Evolutionary conservation across 441 rosid genomes (phyloP).

Genomic region (Euphorbia corollata): DNA sequence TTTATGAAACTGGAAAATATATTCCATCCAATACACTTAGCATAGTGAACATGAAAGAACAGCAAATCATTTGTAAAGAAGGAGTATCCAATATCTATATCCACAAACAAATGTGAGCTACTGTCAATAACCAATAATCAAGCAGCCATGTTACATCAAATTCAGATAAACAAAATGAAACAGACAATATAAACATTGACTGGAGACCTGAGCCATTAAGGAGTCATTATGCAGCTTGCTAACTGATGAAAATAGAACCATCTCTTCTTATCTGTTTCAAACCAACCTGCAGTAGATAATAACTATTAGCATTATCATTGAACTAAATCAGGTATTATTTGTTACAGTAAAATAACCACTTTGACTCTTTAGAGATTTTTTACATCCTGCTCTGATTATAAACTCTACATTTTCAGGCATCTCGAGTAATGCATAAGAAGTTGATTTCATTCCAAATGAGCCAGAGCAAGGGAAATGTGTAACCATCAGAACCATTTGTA

Average conservation of each 20-base stretch:
- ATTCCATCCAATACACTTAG: neutral
- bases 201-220: constrained; percentile 69
- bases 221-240: constrained; percentile 43
- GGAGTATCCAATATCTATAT: neutral
- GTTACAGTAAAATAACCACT: neutral
- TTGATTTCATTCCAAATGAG: too few relatives aligned
- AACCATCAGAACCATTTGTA: too few relatives aligned
- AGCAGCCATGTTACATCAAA: neutral
- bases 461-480: too few relatives aligned
- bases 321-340: neutral
- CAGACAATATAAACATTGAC: neutral
- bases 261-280: constrained; percentile 37
- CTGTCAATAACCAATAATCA: neutral
- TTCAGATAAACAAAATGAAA: neutral
- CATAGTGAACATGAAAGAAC: neutral
- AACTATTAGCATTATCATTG: neutral
- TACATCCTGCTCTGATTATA: too few relatives aligned
- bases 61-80: neutral
- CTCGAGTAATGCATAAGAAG: neutral
- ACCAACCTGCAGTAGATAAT: constrained; percentile 32
- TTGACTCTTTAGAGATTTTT: neutral
- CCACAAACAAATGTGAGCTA: neutral
- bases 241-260: constrained; percentile 33
- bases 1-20: neutral
- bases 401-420: too few relatives aligned